Conservation (phyloP, 1,284 basidiomycete species). For the Ceratobasidium sp. region DNA sequence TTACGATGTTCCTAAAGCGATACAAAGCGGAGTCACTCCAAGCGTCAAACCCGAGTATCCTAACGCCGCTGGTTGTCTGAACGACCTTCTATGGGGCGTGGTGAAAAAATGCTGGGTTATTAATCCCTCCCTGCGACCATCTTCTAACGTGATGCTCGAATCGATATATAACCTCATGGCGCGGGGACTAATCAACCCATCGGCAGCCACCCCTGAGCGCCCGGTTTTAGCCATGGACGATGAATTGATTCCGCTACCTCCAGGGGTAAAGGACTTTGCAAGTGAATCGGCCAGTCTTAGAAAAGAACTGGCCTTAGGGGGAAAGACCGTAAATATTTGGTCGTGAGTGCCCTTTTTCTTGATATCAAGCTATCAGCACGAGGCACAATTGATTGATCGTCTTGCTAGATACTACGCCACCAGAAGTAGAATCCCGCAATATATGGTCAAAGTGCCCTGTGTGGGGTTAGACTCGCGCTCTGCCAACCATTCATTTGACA, state of each 20-base stretch:
- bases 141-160: background rate
- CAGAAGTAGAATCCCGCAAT: background rate
- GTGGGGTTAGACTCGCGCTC: background rate
- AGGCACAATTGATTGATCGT: background rate
- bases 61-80: conserved; percentile 38
- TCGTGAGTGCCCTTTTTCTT: background rate
- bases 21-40: background rate
- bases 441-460: background rate
- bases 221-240: conserved; percentile 3
- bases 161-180: conserved; percentile 13
- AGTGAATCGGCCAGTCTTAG: background rate
- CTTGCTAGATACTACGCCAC: background rate
- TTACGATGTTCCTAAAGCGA: background rate
- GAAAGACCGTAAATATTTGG: background rate
- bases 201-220: conserved; percentile 12
- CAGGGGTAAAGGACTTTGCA: conserved; percentile 9
- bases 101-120: conserved; percentile 23
- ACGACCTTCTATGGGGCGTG: conserved; percentile 31
- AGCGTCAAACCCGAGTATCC: conserved; percentile 33
- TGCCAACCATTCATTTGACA: background rate
- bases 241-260: background rate
- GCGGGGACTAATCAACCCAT: conserved; percentile 3
- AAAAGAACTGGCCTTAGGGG: background rate
- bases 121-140: background rate
- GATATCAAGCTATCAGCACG: too few relatives aligned